Evolutionary conservation across 2,329 filamentous ascomycete species (phyloP), one percentile per base, ranked within the genome.

Genomic region (Verticillium longisporum): DNA sequence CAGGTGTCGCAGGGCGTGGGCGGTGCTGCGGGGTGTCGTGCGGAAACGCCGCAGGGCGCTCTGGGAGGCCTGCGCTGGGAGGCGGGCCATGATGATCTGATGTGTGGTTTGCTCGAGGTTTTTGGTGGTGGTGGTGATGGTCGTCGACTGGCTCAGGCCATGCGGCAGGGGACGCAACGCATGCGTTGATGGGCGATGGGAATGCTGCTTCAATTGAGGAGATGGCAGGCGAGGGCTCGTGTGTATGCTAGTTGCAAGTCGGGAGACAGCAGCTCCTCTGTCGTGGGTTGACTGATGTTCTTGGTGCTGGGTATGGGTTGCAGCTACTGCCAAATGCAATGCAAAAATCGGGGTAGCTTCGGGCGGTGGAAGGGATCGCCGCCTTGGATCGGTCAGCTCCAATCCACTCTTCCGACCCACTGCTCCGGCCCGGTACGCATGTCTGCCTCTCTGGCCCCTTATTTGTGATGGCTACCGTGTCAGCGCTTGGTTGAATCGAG

Each of bases 1-100:
- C 60, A 66, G 63, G 9, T 61, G 60, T 38, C 63, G 57, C 13
- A 65, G 60, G 56, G 63, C 63, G 34, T 50, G 32, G 50, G 45
- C 18, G 57, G 62, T 58, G 26, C 41, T 36, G 54, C 62, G 64
- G 38, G 62, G 57, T 58, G 60, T 57, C 60, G 62, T 58, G 18
- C 55, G 53, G 55, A 36, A 56, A 61, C 58, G 61, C 60, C 33
- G 60, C 57, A 56, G 32, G 54, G 64, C 62, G 63, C 55, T 58
- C 63, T 56, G 32, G 60, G 57, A 34, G 11, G 62, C 61, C 65
- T 41, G 66, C 60, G 61, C 26, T 37, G 59, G 45, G 33, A 56
- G 18, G 53, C 54, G 58, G 26, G 58, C 58, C 58, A 60, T 60
- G 31, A 33, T 41, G 54, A 14, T 50, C n/a, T 50, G 41, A 21